Evolutionary conservation across 768 basidiomycete species (phyloP), one percentile per base, ranked within the genome.

Genomic region (Pleurotus tuber-regium): DNA sequence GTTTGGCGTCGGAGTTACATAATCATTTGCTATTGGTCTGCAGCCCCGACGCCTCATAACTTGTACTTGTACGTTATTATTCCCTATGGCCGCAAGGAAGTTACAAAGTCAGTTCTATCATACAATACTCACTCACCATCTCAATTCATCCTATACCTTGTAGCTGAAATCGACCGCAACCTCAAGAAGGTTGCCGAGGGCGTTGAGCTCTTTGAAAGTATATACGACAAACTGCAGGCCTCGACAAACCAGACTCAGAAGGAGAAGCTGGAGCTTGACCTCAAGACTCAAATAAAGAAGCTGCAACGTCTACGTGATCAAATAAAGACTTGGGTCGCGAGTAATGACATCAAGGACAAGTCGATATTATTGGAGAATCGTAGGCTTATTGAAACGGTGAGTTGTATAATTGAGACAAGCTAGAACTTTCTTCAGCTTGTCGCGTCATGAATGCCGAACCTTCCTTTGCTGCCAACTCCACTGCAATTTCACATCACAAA

Each of bases 291-390:
- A 75, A 98, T 98, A 69, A 97, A 98, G 82, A 99, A 99, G 71
- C 84, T 92, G 46, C 97, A 99, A 69, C 85, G 98, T 61, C 75
- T 98, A 66, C 94, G 98, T 75, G 96, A 94, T 43, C 97, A 99
- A 77, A 98, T 99, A 64, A 99, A 99, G 84, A 92, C 92, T 2
- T 99, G 97, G 97, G 84, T 96, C 39, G 87, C 92, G 39, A 93
- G 87, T 71, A 93, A 92, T 69, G 97, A 99, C 73, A 97, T 99
- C 70, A 98, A 98, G 77, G 97, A 99, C 82, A 99, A 98, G 83
- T 81, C 85, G 11, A 75, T 82, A 54, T 76, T 99, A 60, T 71
- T 96, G 63, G 97, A 98, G 38, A 94, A 96, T 76, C 85, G 97
- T 60, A 87, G 85, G 70, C 76, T 98, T 55, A 99, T 99, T 65